These are phyloP conservation scores for Taphrina betulina DNA, from an alignment of 1,139 yeast species.

Conservation along the genomic window DNA sequence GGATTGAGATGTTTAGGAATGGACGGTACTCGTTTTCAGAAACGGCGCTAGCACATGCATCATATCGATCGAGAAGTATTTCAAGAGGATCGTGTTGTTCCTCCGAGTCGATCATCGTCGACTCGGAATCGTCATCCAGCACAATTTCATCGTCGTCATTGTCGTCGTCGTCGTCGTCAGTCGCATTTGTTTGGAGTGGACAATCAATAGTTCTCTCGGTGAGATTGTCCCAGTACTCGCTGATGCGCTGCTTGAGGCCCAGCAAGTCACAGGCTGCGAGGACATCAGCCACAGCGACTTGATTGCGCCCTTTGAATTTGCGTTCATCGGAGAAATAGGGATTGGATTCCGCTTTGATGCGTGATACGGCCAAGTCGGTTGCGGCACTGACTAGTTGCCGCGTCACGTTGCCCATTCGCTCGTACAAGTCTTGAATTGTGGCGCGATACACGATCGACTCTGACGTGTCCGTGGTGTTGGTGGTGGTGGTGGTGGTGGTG, in stretches of 20 bases:
- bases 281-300: background rate
- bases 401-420: background rate
- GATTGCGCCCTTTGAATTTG: background rate
- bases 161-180: background rate
- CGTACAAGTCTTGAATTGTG: background rate
- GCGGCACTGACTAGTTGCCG: background rate
- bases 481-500: background rate
- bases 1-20: background rate
- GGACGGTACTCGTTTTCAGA: conserved; percentile 1
- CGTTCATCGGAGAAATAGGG: background rate
- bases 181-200: background rate
- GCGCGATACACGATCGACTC: background rate
- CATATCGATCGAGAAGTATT: background rate
- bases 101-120: background rate
- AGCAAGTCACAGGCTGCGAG: background rate
- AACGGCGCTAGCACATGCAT: background rate
- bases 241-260: background rate
- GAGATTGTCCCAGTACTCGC: background rate
- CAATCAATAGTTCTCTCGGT: background rate
- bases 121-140: background rate
- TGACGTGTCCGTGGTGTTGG: background rate
- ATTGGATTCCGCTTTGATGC: background rate
- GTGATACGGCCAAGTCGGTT: background rate
- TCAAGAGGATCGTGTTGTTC: too few relatives aligned
- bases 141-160: background rate